Evolutionary conservation across 2,329 filamentous ascomycete genomes (phyloP).

Genomic region (Aspergillus novofumigatus): DNA sequence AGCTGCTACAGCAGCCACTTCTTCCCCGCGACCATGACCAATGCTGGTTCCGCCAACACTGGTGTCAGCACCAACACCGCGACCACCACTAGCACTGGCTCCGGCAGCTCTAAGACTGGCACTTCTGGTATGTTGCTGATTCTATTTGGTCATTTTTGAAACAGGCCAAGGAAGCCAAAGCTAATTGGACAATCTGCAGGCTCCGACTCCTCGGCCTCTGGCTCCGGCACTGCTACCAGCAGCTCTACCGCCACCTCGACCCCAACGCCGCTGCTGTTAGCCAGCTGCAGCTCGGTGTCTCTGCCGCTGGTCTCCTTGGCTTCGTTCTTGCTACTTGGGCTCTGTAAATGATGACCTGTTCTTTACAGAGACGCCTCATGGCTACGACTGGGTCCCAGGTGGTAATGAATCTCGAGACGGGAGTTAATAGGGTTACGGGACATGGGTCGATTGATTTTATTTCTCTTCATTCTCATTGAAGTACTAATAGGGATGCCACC

Average conservation of each 20-base stretch:
- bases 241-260: constrained; percentile 17
- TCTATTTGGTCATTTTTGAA: background rate
- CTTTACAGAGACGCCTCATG: background rate
- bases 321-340: constrained; percentile 34
- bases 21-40: constrained; percentile 33
- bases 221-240: constrained; percentile 13
- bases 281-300: constrained; percentile 28
- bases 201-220: constrained; percentile 4
- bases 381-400: background rate
- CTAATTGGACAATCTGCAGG: background rate
- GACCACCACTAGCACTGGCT: constrained; percentile 10
- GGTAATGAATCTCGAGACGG: background rate
- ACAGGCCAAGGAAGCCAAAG: background rate
- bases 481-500: background rate
- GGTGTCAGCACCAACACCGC: constrained; percentile 11
- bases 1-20: constrained; percentile 49
- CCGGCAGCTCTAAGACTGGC: constrained; percentile 8
- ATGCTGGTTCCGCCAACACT: constrained; percentile 16
- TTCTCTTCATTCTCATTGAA: background rate
- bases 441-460: background rate
- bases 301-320: constrained; percentile 32
- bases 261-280: constrained; percentile 26
- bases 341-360: constrained; percentile 23
- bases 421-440: background rate
- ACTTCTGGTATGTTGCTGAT: constrained; percentile 11